phyloP scores from a whole-genome alignment of 2,329 filamentous ascomycete genomes.

The Curvularia spicifera region DNA sequence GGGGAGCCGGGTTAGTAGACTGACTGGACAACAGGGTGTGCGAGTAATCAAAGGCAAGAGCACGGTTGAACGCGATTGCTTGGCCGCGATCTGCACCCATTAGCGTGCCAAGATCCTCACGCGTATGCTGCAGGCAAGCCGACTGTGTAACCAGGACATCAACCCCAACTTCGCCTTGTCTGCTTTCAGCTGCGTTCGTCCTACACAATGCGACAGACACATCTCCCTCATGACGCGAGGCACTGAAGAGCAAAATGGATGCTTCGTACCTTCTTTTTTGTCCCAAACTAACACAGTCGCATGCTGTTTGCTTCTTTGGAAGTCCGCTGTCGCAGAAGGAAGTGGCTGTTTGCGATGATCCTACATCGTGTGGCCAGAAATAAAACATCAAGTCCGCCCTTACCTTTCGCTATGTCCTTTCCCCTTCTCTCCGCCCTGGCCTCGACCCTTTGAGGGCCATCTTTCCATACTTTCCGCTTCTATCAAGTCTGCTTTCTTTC shows the following conservation, averaged over 20 bases:
- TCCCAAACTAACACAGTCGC: background rate
- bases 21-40: conserved; percentile 38
- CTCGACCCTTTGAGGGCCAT: background rate
- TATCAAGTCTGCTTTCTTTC: background rate
- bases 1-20: conserved; percentile 9
- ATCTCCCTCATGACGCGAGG: background rate
- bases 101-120: conserved; percentile 12
- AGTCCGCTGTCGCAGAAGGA: conserved; percentile 4
- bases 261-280: conserved; percentile 1
- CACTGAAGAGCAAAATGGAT: background rate
- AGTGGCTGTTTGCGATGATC: background rate
- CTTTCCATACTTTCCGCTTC: background rate
- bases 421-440: background rate
- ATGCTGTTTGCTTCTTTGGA: conserved; percentile 7
- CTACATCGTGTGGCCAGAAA: background rate
- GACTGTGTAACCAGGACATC: background rate
- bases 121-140: background rate
- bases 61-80: conserved; percentile 21
- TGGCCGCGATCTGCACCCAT: conserved; percentile 20
- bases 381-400: background rate
- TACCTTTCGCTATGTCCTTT: background rate
- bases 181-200: background rate
- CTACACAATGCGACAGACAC: background rate
- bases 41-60: conserved; percentile 10
- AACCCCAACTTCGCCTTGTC: background rate